A percentile compares a stretch with the other conserved stretches of the same genome.
Evolutionary conservation across 1,284 basidiomycete species (phyloP).

Genomic region (Apiotrichum brassicae): DNA sequence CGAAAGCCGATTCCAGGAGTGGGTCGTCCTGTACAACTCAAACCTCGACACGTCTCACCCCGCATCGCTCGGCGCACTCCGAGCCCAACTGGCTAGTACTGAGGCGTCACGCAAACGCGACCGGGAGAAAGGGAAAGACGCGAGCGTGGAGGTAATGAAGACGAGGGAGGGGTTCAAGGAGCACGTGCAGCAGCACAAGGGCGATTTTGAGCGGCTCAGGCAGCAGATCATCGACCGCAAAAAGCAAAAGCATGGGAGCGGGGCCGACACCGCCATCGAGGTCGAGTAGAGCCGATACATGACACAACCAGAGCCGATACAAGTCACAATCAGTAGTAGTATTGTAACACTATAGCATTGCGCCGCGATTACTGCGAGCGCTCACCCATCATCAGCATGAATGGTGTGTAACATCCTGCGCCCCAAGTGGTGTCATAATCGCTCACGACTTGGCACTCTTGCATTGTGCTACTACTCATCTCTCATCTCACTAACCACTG

Average conservation of each 20-base stretch:
- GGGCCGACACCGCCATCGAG: constrained; percentile 33
- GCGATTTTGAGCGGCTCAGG: constrained; percentile 38
- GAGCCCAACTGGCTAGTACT: constrained; percentile 29
- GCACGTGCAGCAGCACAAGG: constrained; percentile 33
- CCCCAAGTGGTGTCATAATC: no score
- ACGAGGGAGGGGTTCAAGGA: constrained; percentile 30
- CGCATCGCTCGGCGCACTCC: constrained; percentile 32
- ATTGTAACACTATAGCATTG: no score
- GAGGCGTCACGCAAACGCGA: constrained; percentile 34
- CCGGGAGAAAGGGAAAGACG: constrained; percentile 38
- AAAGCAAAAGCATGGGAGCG: constrained; percentile 15
- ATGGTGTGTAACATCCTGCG: no score
- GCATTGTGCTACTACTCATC: no score
- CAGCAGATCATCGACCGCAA: constrained; percentile 37
- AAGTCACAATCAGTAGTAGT: no score
- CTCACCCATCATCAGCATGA: no score
- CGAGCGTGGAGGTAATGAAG: constrained; percentile 26
- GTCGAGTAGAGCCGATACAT: constrained; percentile 37
- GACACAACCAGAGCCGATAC: no score
- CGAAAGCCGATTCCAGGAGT: constrained; percentile 37
- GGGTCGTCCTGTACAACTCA: constrained; percentile 45
- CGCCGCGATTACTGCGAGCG: no score
- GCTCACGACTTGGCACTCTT: no score
- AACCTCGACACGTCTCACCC: constrained; percentile 45
- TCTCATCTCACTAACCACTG: no score